phyloP scores from a whole-genome alignment of 2,329 filamentous ascomycete species.

The Colletotrichum scovillei region DNA sequence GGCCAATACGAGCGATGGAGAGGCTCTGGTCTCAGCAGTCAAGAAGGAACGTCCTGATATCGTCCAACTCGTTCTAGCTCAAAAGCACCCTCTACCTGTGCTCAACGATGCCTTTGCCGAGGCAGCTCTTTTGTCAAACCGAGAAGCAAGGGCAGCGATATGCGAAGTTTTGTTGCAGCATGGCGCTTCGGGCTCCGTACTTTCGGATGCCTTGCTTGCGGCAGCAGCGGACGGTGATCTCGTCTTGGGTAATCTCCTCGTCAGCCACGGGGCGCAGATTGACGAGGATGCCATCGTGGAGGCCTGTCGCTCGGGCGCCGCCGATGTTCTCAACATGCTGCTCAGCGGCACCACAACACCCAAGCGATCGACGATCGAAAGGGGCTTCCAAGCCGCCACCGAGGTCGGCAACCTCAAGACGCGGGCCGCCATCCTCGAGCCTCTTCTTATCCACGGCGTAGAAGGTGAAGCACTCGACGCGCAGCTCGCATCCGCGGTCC shows the following conservation, averaged over 20 bases:
- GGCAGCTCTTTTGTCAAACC: conserved; percentile 55
- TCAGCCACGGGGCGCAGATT: conserved; percentile 63
- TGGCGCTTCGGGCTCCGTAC: conserved; percentile 56
- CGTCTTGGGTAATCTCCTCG: conserved; percentile 60
- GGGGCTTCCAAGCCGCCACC: conserved; percentile 66
- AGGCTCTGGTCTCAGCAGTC: conserved; percentile 59
- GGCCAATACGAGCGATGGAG: conserved; percentile 63
- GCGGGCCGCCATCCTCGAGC: conserved; percentile 60
- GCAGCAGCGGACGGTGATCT: conserved; percentile 66
- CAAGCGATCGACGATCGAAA: conserved; percentile 56
- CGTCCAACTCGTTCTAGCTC: conserved; percentile 56
- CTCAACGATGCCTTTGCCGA: conserved; percentile 56
- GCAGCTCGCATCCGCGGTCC: conserved; percentile 63
- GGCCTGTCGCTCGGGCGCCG: conserved; percentile 62
- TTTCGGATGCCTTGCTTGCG: conserved; percentile 62
- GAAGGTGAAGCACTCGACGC: conserved; percentile 62
- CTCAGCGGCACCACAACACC: conserved; percentile 54
- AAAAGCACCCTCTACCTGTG: conserved; percentile 49
- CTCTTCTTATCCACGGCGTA: conserved; percentile 62
- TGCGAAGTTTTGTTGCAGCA: conserved; percentile 58
- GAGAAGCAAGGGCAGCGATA: conserved; percentile 52
- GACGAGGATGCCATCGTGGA: conserved; percentile 66
- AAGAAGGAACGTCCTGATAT: conserved; percentile 58
- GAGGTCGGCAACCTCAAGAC: conserved; percentile 62
- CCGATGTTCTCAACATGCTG: conserved; percentile 62